Base-by-base conservation (phyloP, 1,284 basidiomycete genomes). In the Cryptococcus jaspeensis region DNA sequence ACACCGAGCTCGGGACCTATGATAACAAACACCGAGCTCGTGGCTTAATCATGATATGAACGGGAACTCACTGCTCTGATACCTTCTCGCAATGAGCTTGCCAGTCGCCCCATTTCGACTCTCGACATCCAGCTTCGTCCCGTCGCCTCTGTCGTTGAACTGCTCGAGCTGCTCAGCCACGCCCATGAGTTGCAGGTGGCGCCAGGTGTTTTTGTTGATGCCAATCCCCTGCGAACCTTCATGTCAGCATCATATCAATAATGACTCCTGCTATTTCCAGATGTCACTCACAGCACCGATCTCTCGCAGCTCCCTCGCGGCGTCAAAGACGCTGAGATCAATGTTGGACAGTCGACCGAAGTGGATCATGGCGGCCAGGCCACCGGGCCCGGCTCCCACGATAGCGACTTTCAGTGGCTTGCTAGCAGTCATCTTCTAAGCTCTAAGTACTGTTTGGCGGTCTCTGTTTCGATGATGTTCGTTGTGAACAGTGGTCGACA, bases 361-460 rank as follows among this genome's bases (percentile, higher is more conserved):
- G 25, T 53, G 45, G 36, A 66, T 57, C 4, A 55, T 46, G 11
- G 63, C 52, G 0, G 56, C 63, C 16, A 67, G 48, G 5, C 65
- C 65, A 32, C 58, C 65, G 0, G 65, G 65, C 0, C 63, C 63
- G 4, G 65, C 63, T 13, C 65, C 65, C 16, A 65, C 49, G 38
- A 67, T 58, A 18, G 56, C 61, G 39, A 67, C 45, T 16, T 54
- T 55, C 32, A 62, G 45, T 11, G 18, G 23, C 13, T 43, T 28
- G 12, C 52, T 13, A n/a, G 60, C 49, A 12, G 47, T 57, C 53
- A 55, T 60, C 50, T 16, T 53, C 22, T 11, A 4, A 23, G 20
- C 43, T 18, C n/a, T n/a, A n/a, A n/a, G n/a, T n/a, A n/a, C n/a
- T n/a, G n/a, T n/a, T n/a, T n/a, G 7, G 18, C 38, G 39, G 37